Conservation (phyloP, 2,329 filamentous ascomycete species). For the Colletotrichum liaoningense region DNA sequence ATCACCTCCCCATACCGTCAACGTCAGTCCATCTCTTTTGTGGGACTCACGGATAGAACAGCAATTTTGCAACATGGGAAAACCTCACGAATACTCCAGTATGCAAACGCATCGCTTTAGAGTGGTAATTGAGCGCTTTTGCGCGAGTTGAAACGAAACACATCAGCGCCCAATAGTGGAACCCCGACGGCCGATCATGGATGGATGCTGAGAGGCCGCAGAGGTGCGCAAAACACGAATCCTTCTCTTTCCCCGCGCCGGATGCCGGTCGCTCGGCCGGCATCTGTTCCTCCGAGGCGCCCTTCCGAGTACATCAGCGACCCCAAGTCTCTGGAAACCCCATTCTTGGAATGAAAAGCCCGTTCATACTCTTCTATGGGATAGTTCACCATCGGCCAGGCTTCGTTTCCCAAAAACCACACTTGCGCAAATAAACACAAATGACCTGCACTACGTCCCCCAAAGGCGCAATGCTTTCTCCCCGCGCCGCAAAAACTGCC, state of each 20-base stretch:
- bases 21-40: no score
- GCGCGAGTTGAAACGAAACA: conserved; percentile 4
- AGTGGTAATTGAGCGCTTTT: conserved; percentile 7
- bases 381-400: no score
- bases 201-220: neutral
- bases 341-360: no score
- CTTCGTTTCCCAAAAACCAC: no score
- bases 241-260: neutral
- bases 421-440: neutral
- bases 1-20: no score
- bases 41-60: no score
- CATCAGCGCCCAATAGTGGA: neutral
- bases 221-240: neutral
- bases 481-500: conserved; percentile 15
- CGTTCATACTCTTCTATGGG: no score
- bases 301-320: neutral
- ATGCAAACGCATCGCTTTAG: no score
- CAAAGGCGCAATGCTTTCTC: conserved; percentile 16
- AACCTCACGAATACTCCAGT: no score
- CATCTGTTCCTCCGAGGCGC: neutral
- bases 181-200: neutral
- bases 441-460: neutral
- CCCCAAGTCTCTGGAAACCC: neutral
- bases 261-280: neutral
- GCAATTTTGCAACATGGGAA: no score